Evolutionary conservation across 2,329 filamentous ascomycete genomes (phyloP), one percentile per base, ranked within the genome.

Genomic region (Sporothrix curviconia): DNA sequence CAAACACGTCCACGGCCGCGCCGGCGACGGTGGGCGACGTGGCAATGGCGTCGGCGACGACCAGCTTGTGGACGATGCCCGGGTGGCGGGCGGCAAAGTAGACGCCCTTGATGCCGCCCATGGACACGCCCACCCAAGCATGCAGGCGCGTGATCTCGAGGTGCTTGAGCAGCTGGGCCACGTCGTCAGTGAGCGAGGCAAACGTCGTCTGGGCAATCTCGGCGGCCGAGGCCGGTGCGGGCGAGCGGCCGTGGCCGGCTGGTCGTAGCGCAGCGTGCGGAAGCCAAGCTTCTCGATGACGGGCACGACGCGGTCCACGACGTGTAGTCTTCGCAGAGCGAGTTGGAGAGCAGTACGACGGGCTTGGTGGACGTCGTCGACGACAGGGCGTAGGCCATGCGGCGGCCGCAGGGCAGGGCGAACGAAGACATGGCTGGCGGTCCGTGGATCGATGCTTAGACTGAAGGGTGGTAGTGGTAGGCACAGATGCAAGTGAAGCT

Each of bases 41-140:
- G 1, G 70, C 63, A 52, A 75, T 72, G 52, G 72, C 74, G 59
- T 74, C 72, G 64, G 71, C 75, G 30, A 74, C 64, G 25, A 72
- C 65, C 7, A 77, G 67, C 44, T 69, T 71, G 52, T 66, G 55
- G 9, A 76, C 66, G 3, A 74, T 49, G 34, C 68, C 68, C 4
- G 73, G 73, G 58, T 74, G 71, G 55, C 65, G 68, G 4, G 67
- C 66, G 1, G 67, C 67, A 60, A 76, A 77, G 57, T 69, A 68
- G 50, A 76, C 63, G 19, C 71, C 71, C 1, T 67, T 71, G 0
- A 72, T 68, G 7, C 71, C 75, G 22, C 75, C 75, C 72, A 77
- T 75, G 11, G 74, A 76, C 1, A 76, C 72, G 2, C 74, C 74
- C 7, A 77, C 65, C 74, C 74, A 77, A 3, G 70, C 68, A 55